A percentile compares a stretch with the other conserved stretches of the same genome.
Evolutionary conservation across 202 grass and related monocot genomes (phyloP).

Genomic region (Brachypodium distachyon): DNA sequence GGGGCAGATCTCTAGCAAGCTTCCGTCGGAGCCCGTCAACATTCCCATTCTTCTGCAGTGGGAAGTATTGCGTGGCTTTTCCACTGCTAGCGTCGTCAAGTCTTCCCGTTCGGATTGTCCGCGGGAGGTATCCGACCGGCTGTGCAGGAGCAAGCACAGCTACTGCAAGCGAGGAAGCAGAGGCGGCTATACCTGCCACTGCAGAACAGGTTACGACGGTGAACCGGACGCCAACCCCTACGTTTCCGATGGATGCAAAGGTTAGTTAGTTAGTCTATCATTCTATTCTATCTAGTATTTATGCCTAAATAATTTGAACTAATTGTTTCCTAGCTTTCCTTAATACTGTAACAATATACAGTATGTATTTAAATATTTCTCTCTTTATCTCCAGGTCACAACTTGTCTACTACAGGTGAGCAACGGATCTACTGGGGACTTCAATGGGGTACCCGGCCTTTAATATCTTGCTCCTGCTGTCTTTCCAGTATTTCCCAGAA

Average conservation of each 20-base stretch:
- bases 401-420: no score
- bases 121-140: neutral
- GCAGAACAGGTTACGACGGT: neutral
- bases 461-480: no score
- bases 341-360: no score
- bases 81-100: neutral
- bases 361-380: no score
- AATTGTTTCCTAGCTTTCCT: no score
- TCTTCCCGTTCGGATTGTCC: neutral
- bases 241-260: neutral
- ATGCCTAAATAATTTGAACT: no score
- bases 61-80: neutral
- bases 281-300: neutral
- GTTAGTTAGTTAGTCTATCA: neutral
- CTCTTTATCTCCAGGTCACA: no score
- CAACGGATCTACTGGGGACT: no score
- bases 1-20: neutral
- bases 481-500: no score
- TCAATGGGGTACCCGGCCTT: no score
- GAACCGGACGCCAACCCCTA: neutral
- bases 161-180: neutral
- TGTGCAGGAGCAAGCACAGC: neutral
- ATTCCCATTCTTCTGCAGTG: neutral
- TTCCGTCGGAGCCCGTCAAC: neutral
- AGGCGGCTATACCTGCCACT: neutral